Conservation (phyloP, 768 basidiomycete species). For the Steccherinum ochraceum region DNA sequence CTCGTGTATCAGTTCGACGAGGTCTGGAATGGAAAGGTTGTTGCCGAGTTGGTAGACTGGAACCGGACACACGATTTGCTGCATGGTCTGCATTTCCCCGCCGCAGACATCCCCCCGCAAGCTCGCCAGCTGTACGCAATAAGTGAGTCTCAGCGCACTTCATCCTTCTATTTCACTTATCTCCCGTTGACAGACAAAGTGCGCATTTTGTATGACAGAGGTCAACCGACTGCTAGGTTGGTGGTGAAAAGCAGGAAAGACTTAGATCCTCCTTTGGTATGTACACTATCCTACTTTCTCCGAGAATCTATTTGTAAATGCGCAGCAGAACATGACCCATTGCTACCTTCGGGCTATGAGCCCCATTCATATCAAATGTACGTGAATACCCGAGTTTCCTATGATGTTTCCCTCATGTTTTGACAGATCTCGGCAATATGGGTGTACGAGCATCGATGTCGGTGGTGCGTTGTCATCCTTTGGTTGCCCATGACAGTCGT, state of each 20-base stretch:
- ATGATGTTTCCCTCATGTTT: constrained; percentile 1
- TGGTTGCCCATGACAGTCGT: background rate
- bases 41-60: constrained; percentile 80
- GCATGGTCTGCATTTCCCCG: constrained; percentile 67
- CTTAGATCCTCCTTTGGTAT: constrained; percentile 58
- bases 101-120: constrained; percentile 63
- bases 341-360: constrained; percentile 84
- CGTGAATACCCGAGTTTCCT: constrained; percentile 14
- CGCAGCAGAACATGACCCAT: constrained; percentile 80
- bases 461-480: constrained; percentile 41
- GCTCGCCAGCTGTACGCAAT: constrained; percentile 63
- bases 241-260: constrained; percentile 58
- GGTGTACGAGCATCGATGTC: constrained; percentile 82
- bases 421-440: constrained; percentile 70
- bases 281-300: constrained; percentile 12
- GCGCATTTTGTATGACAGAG: constrained; percentile 67
- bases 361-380: constrained; percentile 78
- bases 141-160: constrained; percentile 34
- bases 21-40: constrained; percentile 70
- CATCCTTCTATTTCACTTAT: background rate
- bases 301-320: background rate
- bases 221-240: constrained; percentile 66
- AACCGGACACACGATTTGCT: constrained; percentile 66
- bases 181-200: constrained; percentile 52
- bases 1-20: constrained; percentile 82